Evolutionary conservation across 1,284 basidiomycete species (phyloP).

Genomic region (Anthracocystis panici-leucophaei): DNA sequence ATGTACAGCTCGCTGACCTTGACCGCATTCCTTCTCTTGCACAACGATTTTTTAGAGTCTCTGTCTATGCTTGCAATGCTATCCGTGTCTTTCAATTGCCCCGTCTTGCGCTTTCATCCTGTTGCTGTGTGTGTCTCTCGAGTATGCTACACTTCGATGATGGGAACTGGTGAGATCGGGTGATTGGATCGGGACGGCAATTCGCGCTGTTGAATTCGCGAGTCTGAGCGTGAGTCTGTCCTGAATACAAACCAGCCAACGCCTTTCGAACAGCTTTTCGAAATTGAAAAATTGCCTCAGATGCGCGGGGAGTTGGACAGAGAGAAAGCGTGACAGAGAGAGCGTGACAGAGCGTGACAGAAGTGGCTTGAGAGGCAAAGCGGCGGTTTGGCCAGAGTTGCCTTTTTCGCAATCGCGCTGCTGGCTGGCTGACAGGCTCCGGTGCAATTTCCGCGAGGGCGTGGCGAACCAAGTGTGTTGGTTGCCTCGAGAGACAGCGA

Average conservation of each 20-base stretch:
- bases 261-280: neutral
- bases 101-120: neutral
- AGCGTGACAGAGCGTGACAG: no score
- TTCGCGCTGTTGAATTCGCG: neutral
- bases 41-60: neutral
- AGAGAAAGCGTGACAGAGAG: neutral
- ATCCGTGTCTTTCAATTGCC: neutral
- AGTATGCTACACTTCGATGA: neutral
- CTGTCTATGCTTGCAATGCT: neutral
- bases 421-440: conserved; percentile 5
- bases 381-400: conserved; percentile 1
- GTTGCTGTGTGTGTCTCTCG: neutral
- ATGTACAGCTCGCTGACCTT: neutral
- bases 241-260: no score
- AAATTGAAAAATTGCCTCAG: neutral
- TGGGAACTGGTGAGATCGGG: neutral
- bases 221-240: no score
- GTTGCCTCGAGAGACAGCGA: neutral
- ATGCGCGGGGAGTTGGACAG: conserved; percentile 4
- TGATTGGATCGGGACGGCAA: neutral
- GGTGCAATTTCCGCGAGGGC: neutral
- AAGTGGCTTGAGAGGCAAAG: neutral
- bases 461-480: conserved; percentile 1
- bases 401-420: conserved; percentile 3
- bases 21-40: neutral